Conservation (phyloP, 805 yeast species). For the Candida krabiensis region DNA sequence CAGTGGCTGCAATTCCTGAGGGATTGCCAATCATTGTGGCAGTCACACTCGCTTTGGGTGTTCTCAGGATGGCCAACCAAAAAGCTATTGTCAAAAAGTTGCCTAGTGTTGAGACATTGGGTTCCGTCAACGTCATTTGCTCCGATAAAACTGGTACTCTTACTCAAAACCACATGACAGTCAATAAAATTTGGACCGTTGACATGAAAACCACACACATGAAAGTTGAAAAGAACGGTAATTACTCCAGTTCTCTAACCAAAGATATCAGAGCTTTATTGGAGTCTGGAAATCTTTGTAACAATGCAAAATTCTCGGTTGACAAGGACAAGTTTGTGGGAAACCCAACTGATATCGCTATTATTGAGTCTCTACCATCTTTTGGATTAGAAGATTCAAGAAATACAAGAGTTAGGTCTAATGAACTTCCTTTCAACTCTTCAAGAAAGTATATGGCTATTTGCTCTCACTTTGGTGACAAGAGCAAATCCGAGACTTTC, state of each 20-base stretch:
- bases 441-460: slow-evolving; percentile 90
- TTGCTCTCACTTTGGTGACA: slow-evolving; percentile 57
- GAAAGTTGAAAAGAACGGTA: slow-evolving; percentile 45
- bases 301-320: slow-evolving; percentile 66
- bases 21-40: slow-evolving; percentile 98
- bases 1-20: slow-evolving; percentile 99
- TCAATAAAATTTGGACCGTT: slow-evolving; percentile 76
- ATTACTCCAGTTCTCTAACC: slow-evolving; percentile 46
- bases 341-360: slow-evolving; percentile 93
- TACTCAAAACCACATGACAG: slow-evolving; percentile 90
- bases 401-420: slow-evolving; percentile 52
- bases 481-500: slow-evolving; percentile 54
- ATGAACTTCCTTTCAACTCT: slow-evolving; percentile 85
- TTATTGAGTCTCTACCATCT: slow-evolving; percentile 68
- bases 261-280: slow-evolving; percentile 55
- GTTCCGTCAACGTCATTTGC: slow-evolving; percentile 91
- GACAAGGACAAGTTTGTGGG: slow-evolving; percentile 78
- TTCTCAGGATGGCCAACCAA: slow-evolving; percentile 90
- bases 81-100: slow-evolving; percentile 92
- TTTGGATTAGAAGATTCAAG: slow-evolving; percentile 77
- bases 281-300: slow-evolving; percentile 71
- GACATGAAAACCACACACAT: slow-evolving; percentile 46
- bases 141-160: slow-evolving; percentile 90
- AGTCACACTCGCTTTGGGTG: slow-evolving; percentile 95
- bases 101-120: slow-evolving; percentile 94